Conservation (phyloP, 1,284 basidiomycete genomes). For the Volvariella surrecta region DNA sequence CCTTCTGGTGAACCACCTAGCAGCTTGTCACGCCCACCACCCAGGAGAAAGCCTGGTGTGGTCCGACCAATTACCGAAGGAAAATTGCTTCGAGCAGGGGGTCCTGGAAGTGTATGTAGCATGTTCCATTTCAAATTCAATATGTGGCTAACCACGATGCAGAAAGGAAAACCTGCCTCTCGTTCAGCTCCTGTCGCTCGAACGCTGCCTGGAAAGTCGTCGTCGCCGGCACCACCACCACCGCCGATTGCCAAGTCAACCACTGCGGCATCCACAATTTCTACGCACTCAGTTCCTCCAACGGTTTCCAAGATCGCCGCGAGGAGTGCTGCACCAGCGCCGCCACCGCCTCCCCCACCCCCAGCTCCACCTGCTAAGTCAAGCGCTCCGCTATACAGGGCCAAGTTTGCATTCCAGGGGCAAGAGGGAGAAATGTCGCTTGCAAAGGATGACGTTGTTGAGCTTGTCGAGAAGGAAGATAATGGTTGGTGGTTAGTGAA, state of each 20-base stretch:
- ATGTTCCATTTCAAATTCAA: neutral
- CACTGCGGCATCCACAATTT: slow-evolving; percentile 41
- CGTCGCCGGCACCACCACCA: slow-evolving; percentile 32
- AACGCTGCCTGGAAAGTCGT: slow-evolving; percentile 45
- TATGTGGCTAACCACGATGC: slow-evolving; percentile 5
- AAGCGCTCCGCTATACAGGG: slow-evolving; percentile 72
- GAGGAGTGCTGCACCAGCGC: slow-evolving; percentile 20
- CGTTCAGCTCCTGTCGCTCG: slow-evolving; percentile 50
- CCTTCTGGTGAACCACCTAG: slow-evolving; percentile 80
- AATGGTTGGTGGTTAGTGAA: slow-evolving; percentile 98
- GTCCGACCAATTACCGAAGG: slow-evolving; percentile 81
- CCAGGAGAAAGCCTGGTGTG: slow-evolving; percentile 80
- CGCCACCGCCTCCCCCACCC: slow-evolving; percentile 33
- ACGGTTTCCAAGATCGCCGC: slow-evolving; percentile 12
- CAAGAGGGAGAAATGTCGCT: slow-evolving; percentile 90
- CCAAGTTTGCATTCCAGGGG: slow-evolving; percentile 84
- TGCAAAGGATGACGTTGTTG: slow-evolving; percentile 86
- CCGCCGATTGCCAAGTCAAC: slow-evolving; percentile 29
- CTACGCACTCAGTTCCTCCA: slow-evolving; percentile 7
- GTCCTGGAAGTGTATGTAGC: slow-evolving; percentile 48
- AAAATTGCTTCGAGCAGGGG: slow-evolving; percentile 73
- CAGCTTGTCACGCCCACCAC: slow-evolving; percentile 77
- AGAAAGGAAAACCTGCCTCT: slow-evolving; percentile 38
- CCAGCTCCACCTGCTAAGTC: slow-evolving; percentile 61
- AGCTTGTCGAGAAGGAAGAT: slow-evolving; percentile 89